Evolutionary conservation across 345 rosid species (phyloP), one percentile per base, ranked within the genome.

Genomic region (Pugionium cornutum): DNA sequence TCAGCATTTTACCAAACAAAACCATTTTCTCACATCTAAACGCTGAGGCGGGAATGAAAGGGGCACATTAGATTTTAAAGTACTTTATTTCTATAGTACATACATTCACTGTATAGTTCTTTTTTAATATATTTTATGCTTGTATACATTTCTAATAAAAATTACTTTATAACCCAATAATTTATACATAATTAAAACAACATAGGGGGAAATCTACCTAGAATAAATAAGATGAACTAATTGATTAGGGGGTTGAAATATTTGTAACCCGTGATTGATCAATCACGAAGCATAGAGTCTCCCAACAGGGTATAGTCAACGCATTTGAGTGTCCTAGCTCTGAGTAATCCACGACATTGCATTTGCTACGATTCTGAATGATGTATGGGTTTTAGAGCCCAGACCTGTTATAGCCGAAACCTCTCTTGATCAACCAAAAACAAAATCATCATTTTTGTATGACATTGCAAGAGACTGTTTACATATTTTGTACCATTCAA

Each of bases 311-410:
- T 9, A 40, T 2, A 34, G 29, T 48, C 9, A 39, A 31, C 8
- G 37, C 72, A 39, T 39, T 49, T 40, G 58, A 58, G 43, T 42
- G 42, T 1, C 56, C 4, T 9, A 4, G 41, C 49, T 32, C 9
- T 6, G 18, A 66, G 35, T 34, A 66, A 48, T 68, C 58, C 18
- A 31, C 29, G 29, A 30, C 67, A 53, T 42, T 65, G 50, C 35
- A 18, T 18, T 18, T 18, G 18, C 18, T 0, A 18, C 18, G 18
- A 18, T 18, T 18, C 18, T 18, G 18, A 18, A 18, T 18, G 18
- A 18, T 18, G 18, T 18, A 18, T 18, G 18, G 18, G 18, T 18
- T 18, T 18, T 18, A 18, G 18, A 18, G 18, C 18, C 18, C 18
- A 18, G 18, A 18, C 18, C 18, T 18, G 18, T 18, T 18, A 18